Evolutionary conservation across 805 yeast species (phyloP), one percentile per base, ranked within the genome.

Genomic region (Lachancea dasiensis): DNA sequence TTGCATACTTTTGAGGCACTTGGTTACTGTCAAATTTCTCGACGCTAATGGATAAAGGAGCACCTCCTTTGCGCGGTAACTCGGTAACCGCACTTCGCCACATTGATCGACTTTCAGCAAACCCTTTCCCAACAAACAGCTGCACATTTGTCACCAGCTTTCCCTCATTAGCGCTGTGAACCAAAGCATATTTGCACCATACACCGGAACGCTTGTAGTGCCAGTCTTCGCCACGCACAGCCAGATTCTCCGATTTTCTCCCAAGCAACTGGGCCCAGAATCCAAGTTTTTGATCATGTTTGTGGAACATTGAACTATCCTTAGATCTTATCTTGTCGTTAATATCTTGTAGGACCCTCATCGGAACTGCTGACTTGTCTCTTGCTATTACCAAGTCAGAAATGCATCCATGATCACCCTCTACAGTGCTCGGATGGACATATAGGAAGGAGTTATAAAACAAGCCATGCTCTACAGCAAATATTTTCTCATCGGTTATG

Each of bases 81-180:
- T 41, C 51, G 15, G 57, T 62, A 7, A 45, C 41, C 1, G 50
- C 50, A 10, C 67, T 48, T 9, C 55, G 51, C 85, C 85, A 79
- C 44, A 69, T 68, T 3, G 71, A 74, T 34, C 84, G 63, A 17
- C 83, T 79, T 30, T 79, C 84, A 8, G 72, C 70, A 9, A 73
- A 70, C 42, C 71, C 78, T 4, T 60, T 51, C 0, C 82, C 82
- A 49, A 76, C 74, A 20, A 77, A 61, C 2, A 75, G 60, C 37
- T 71, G 75, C 9, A 79, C 46, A 13, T 69, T 77, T 1, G 69
- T 65, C 11, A 76, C 45, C 1, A 72, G 66, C 16, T 57, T 49
- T 10, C 51, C 48, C 5, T 56, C 53, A 10, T 49, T 41, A 3
- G 44, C 63, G 4, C 52, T 42, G 3, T 71, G 77, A 10, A 16